Conservation (phyloP, 78 protist species). For the Polysphondylium violaceum region DNA sequence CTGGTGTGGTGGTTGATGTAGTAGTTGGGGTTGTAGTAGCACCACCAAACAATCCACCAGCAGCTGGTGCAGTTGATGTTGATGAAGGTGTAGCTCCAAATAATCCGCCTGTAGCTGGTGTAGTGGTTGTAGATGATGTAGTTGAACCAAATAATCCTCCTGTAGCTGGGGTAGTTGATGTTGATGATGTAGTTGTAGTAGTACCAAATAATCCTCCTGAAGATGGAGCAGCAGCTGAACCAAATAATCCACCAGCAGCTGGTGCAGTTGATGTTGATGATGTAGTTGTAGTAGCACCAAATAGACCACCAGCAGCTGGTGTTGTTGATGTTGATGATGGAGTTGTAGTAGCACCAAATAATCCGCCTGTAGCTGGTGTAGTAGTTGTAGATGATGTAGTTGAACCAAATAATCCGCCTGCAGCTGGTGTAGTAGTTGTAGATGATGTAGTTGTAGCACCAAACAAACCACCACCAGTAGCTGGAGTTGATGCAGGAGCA, state of each 20-base stretch:
- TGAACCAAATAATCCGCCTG: slow-evolving; percentile 10
- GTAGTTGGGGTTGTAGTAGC: background rate
- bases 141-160: slow-evolving; percentile 24
- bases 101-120: slow-evolving; percentile 5
- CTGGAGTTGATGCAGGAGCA: background rate
- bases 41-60: slow-evolving; percentile 1
- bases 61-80: background rate
- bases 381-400: slow-evolving; percentile 14
- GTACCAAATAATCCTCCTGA: background rate
- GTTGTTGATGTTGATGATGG: slow-evolving; percentile 2
- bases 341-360: background rate
- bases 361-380: slow-evolving; percentile 16
- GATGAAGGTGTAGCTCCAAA: background rate
- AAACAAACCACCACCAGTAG: slow-evolving; percentile 35
- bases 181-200: background rate
- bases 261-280: slow-evolving; percentile 4
- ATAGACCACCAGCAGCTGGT: slow-evolving; percentile 6
- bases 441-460: slow-evolving; percentile 27
- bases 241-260: background rate
- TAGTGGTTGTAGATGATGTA: background rate
- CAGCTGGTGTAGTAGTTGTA: slow-evolving; percentile 3
- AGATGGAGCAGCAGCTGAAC: background rate
- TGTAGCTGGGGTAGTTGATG: slow-evolving; percentile 2
- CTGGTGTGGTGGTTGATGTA: too few species aligned
- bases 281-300: slow-evolving; percentile 4